Evolutionary conservation across 306 rosid species (phyloP).

Genomic region (Ammopiptanthus mongolicus): DNA sequence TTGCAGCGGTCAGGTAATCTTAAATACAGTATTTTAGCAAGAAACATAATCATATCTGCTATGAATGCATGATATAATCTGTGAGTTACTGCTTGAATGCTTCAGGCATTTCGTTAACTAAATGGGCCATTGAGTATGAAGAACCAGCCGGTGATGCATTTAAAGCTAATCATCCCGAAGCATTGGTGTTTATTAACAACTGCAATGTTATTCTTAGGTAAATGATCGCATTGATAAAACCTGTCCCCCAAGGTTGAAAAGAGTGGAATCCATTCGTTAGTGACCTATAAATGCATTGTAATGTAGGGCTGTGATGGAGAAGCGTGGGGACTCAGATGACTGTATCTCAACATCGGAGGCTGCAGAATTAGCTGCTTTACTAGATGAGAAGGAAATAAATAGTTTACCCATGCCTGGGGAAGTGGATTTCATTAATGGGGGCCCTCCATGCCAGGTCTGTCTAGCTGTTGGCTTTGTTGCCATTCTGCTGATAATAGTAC

Average conservation of each 20-base stretch:
- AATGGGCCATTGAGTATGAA: slow-evolving; percentile 99
- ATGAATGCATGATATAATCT: neutral
- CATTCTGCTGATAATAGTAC: neutral
- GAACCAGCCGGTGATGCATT: slow-evolving; percentile 96
- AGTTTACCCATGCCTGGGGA: slow-evolving; percentile 80
- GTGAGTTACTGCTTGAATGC: slow-evolving; percentile 14
- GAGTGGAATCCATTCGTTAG: neutral
- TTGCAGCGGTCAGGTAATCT: slow-evolving; percentile 64
- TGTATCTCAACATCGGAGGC: slow-evolving; percentile 87
- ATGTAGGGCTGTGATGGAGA: slow-evolving; percentile 88
- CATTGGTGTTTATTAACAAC: slow-evolving; percentile 70
- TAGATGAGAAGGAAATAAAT: slow-evolving; percentile 49
- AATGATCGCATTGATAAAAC: neutral
- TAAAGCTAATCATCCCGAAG: slow-evolving; percentile 73
- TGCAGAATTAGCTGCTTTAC: slow-evolving; percentile 59
- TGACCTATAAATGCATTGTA: slow-evolving; percentile 16
- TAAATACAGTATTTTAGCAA: neutral
- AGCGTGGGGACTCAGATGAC: slow-evolving; percentile 80
- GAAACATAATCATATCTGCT: neutral
- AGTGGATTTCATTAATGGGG: slow-evolving; percentile 97
- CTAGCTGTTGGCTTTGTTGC: neutral
- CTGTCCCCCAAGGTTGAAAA: neutral
- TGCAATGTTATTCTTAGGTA: slow-evolving; percentile 93
- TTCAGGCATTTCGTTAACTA: slow-evolving; percentile 68
- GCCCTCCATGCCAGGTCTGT: slow-evolving; percentile 94